Conservation (phyloP, 1,139 yeast species). For the Suhomyces taliae region DNA sequence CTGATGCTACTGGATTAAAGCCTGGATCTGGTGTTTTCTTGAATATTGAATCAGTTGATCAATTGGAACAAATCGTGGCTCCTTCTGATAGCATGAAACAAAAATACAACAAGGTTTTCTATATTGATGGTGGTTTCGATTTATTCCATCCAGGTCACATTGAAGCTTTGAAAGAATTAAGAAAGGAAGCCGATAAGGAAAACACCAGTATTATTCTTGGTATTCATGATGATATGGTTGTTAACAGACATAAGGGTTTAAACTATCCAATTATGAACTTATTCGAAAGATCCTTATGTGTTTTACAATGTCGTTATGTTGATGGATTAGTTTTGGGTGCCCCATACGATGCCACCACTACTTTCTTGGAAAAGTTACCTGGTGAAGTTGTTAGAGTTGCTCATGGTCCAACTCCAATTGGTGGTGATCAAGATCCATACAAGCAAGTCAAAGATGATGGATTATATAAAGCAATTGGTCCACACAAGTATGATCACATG, state of each 20-base stretch:
- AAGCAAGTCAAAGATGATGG: slow-evolving; percentile 35
- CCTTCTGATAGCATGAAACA: slow-evolving; percentile 30
- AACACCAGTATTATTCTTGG: slow-evolving; percentile 64
- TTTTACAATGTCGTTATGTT: slow-evolving; percentile 81
- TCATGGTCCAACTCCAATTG: slow-evolving; percentile 61
- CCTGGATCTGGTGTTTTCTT: slow-evolving; percentile 64
- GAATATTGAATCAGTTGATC: slow-evolving; percentile 22
- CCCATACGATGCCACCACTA: slow-evolving; percentile 51
- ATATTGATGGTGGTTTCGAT: slow-evolving; percentile 87
- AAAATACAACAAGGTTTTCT: slow-evolving; percentile 41
- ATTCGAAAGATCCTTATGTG: slow-evolving; percentile 82
- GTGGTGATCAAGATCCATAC: slow-evolving; percentile 41
- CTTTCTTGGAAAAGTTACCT: slow-evolving; percentile 40
- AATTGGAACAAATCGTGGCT: slow-evolving; percentile 34
- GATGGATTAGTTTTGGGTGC: slow-evolving; percentile 75
- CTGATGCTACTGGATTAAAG: slow-evolving; percentile 60
- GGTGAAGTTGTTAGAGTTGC: slow-evolving; percentile 48
- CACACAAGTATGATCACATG: slow-evolving; percentile 59
- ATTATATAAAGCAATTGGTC: slow-evolving; percentile 45
- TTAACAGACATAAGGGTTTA: slow-evolving; percentile 60
- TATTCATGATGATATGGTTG: slow-evolving; percentile 60
- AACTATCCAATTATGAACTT: slow-evolving; percentile 86
- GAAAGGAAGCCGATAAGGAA: slow-evolving; percentile 36
- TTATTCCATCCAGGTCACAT: slow-evolving; percentile 93
- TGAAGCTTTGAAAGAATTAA: slow-evolving; percentile 55